Base-by-base conservation (phyloP, 495 filamentous ascomycete species). In the Neurospora africana region DNA sequence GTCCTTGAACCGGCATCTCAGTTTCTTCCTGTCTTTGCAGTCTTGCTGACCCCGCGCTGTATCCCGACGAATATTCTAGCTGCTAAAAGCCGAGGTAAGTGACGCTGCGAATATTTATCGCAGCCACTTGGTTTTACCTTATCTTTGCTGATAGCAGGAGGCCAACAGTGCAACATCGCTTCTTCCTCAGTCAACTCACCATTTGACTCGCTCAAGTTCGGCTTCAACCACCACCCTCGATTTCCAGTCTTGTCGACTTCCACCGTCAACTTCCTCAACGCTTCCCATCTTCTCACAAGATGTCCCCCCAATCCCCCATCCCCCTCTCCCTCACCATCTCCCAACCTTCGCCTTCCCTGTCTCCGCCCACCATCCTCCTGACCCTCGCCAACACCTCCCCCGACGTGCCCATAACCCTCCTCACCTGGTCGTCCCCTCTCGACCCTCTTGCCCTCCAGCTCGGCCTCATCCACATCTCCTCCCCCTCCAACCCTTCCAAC, bases 341-440 rank as follows among this genome's bases (percentile, higher is more conserved):
- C 40, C 71, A 69, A 11, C 76, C 71, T 11, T 40, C 15, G 5
- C 23, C 6, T 27, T 3, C 2, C 6, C 53, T 3, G 77, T 65
- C 68, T 83, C 43, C 76, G 2, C 41, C 41, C 19, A 44, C 41
- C 41, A 0, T 44, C 19, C 41, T 69, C 0, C 68, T 81, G 13
- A 80, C 81, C 1, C 77, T 88, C n/a, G 79, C 79, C 61, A 89
- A 87, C 72, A 76, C 78, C 1, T 76, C 72, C 43, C 44, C 79
- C 37, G 65, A 75, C 0, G 41, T 76, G 10, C 79, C 86, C 36
- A 76, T 87, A 17, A 87, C 85, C 2, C 58, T 89, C 21, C 78
- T 88, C 15, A 78, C 74, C 43, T 88, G 84, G 84, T 77, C 81
- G 68, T 83, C 83, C 5, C 86, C 86, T 7, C 75, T 88, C 10